phyloP scores from a whole-genome alignment of 139 green algal species.

The Chlorella sorokiniana region DNA sequence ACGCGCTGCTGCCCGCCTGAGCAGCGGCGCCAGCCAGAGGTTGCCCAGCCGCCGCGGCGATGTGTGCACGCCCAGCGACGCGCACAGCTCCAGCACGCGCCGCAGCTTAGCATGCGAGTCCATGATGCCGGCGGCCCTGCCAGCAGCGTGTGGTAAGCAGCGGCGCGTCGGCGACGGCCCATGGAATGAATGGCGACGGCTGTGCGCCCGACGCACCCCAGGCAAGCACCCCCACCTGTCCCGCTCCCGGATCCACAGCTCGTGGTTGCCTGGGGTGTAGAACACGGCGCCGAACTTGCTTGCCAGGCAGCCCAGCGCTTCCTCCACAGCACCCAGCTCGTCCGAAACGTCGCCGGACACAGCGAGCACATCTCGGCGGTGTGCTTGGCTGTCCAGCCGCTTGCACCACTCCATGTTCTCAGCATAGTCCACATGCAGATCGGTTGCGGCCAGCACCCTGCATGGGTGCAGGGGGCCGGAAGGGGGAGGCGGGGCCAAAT shows the following conservation, averaged over 20 bases:
- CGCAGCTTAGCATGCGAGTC: conserved; percentile 58
- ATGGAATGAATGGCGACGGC: too few relatives aligned
- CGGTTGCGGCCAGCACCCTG: conserved; percentile 32
- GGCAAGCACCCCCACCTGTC: neutral
- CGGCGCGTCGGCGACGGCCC: neutral
- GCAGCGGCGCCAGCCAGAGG: conserved; percentile 64
- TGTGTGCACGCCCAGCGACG: conserved; percentile 48
- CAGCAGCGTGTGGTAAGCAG: neutral
- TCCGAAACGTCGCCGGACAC: conserved; percentile 78
- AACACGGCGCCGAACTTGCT: conserved; percentile 55
- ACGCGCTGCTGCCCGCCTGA: conserved; percentile 44
- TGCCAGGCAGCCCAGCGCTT: conserved; percentile 53
- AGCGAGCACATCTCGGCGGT: conserved; percentile 60
- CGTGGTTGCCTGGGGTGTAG: conserved; percentile 79
- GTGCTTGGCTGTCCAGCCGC: neutral
- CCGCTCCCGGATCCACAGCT: conserved; percentile 52
- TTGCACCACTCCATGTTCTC: conserved; percentile 34
- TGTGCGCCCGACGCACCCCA: neutral
- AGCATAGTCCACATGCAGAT: conserved; percentile 39
- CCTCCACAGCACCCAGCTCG: conserved; percentile 50
- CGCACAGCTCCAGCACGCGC: conserved; percentile 52
- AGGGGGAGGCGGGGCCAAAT: neutral
- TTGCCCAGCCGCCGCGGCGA: conserved; percentile 17
- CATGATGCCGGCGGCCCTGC: conserved; percentile 17
- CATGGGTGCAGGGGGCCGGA: neutral